These are phyloP conservation scores for Exophiala oligosperma DNA, from an alignment of 2,329 filamentous ascomycete species.

Conservation along the genomic window DNA sequence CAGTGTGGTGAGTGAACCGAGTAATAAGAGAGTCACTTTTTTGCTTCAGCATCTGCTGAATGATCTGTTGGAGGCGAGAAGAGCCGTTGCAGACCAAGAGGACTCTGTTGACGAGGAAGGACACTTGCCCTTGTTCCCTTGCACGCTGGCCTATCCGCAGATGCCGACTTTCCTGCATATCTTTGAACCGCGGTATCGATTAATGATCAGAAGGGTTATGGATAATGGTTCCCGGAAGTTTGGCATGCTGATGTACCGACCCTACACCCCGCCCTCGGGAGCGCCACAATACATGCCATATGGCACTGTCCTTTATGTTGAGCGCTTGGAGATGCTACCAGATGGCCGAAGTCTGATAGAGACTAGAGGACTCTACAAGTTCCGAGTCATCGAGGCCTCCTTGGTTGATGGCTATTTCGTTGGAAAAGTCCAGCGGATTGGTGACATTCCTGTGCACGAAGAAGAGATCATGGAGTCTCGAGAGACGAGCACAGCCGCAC, in stretches of 20 bases:
- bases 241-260: constrained; percentile 78
- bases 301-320: constrained; percentile 76
- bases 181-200: constrained; percentile 87
- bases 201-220: constrained; percentile 81
- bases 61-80: constrained; percentile 60
- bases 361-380: constrained; percentile 73
- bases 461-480: constrained; percentile 74
- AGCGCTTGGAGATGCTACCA: constrained; percentile 69
- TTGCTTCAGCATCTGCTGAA: constrained; percentile 71
- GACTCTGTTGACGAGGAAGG: constrained; percentile 55
- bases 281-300: constrained; percentile 65
- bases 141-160: constrained; percentile 75
- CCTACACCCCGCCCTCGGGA: constrained; percentile 54
- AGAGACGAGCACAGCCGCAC: constrained; percentile 54
- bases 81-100: constrained; percentile 59
- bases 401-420: constrained; percentile 75
- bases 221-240: constrained; percentile 71
- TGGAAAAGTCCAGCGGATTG: constrained; percentile 72
- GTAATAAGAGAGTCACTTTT: constrained; percentile 63
- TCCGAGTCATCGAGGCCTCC: constrained; percentile 66
- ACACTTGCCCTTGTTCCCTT: constrained; percentile 74
- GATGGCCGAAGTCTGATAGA: constrained; percentile 83
- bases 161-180: constrained; percentile 86
- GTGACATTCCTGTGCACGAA: constrained; percentile 78
- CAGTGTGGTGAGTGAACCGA: constrained; percentile 50